Evolutionary conservation across 306 rosid genomes (phyloP).

Genomic region (Ziziphus jujuba): DNA sequence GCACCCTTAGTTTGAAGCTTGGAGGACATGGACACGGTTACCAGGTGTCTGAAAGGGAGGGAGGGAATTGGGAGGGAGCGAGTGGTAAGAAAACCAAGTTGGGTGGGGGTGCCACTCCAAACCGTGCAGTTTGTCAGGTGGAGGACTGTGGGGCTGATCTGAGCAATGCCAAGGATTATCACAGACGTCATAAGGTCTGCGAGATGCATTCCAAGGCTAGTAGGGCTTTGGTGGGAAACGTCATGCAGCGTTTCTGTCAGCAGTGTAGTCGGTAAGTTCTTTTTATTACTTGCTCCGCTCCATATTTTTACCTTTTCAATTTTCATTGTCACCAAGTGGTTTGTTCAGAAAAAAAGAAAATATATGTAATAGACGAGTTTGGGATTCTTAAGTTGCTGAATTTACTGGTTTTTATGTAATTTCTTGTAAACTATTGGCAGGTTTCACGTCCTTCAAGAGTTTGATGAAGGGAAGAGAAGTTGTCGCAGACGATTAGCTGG

Average conservation of each 20-base stretch:
- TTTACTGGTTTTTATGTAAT: background rate
- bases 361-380: background rate
- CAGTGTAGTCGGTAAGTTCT: conserved; percentile 86
- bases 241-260: conserved; percentile 87
- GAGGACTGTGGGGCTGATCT: conserved; percentile 89
- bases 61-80: conserved; percentile 66
- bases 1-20: conserved; percentile 57
- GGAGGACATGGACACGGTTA: conserved; percentile 62
- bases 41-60: conserved; percentile 49
- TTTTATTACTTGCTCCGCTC: conserved; percentile 12
- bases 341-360: too few relatives aligned
- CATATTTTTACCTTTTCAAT: background rate
- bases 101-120: conserved; percentile 60
- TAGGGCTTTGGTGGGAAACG: conserved; percentile 74
- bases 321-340: background rate
- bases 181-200: conserved; percentile 90
- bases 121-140: conserved; percentile 82
- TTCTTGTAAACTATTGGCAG: conserved; percentile 40
- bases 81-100: conserved; percentile 70
- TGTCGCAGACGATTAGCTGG: conserved; percentile 92
- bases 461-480: conserved; percentile 95
- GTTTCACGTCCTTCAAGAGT: conserved; percentile 89
- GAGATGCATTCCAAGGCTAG: conserved; percentile 87
- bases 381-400: background rate
- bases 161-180: conserved; percentile 85